Conservation (phyloP, 78 protist species). For the Polysphondylium violaceum region DNA sequence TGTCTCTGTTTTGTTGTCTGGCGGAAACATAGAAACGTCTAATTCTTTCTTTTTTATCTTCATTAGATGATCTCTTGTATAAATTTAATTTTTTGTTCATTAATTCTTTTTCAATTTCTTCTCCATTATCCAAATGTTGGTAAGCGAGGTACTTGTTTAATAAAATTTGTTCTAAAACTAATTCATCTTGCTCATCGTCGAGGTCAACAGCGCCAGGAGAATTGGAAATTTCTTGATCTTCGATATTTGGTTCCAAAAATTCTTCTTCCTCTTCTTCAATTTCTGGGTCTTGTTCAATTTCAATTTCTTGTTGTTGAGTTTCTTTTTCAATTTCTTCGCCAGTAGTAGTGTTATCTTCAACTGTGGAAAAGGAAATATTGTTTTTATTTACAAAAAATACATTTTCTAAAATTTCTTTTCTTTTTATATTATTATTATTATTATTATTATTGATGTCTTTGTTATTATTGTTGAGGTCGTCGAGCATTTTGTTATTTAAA, state of each 20-base stretch:
- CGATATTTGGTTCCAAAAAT: not conserved
- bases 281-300: not conserved
- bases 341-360: not conserved
- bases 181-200: not conserved
- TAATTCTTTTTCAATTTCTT: constrained; percentile 6
- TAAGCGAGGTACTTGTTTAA: not conserved
- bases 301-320: not conserved
- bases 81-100: constrained; percentile 2
- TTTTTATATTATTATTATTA: too few species aligned
- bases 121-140: constrained; percentile 6
- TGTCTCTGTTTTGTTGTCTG: not conserved
- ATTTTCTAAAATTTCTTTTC: too few species aligned
- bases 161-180: not conserved
- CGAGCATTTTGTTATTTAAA: too few species aligned
- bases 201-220: not conserved
- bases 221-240: not conserved
- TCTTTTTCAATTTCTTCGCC: not conserved
- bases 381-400: too few species aligned
- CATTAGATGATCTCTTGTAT: not conserved
- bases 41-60: not conserved
- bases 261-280: constrained; percentile 12
- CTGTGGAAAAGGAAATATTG: not conserved
- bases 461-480: not conserved
- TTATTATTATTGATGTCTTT: not conserved
- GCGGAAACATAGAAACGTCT: not conserved